Conservation (phyloP, 768 basidiomycete species). For the Amanita exitialis region DNA sequence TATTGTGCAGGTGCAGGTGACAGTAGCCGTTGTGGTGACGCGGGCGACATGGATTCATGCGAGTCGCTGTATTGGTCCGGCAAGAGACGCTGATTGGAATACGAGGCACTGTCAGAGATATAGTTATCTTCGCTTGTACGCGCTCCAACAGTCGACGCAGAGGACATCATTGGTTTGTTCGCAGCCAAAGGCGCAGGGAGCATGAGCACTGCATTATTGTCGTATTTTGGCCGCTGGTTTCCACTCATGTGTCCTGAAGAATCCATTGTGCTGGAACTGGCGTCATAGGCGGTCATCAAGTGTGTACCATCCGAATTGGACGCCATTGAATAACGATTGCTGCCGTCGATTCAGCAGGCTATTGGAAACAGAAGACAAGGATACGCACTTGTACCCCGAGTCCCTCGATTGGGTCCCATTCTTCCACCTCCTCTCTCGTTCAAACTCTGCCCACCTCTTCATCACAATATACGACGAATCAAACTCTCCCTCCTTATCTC, state of each 20-base stretch:
- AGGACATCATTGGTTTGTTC: slow-evolving; percentile 41
- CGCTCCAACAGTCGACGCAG: slow-evolving; percentile 33
- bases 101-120: slow-evolving; percentile 28
- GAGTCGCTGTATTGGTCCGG: slow-evolving; percentile 31
- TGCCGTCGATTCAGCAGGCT: slow-evolving; percentile 11
- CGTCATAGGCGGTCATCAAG: slow-evolving; percentile 41
- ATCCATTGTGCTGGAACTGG: slow-evolving; percentile 53
- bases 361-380: slow-evolving; percentile 1
- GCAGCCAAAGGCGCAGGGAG: slow-evolving; percentile 68
- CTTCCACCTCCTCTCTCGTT: slow-evolving; percentile 92
- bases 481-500: slow-evolving; percentile 96
- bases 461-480: slow-evolving; percentile 95
- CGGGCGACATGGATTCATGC: slow-evolving; percentile 20
- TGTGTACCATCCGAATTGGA: slow-evolving; percentile 72
- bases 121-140: slow-evolving; percentile 42
- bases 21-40: slow-evolving; percentile 19
- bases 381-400: slow-evolving; percentile 54
- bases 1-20: slow-evolving; percentile 18
- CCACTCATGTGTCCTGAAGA: slow-evolving; percentile 30
- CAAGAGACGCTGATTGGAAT: slow-evolving; percentile 31
- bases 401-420: slow-evolving; percentile 78
- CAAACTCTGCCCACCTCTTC: slow-evolving; percentile 99
- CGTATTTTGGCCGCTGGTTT: slow-evolving; percentile 46
- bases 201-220: slow-evolving; percentile 63
- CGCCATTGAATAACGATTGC: slow-evolving; percentile 63